Percentiles rank a stretch among this genome's conserved stretches.
phyloP scores from a whole-genome alignment of 768 basidiomycete genomes.

The Zangia roseola region DNA sequence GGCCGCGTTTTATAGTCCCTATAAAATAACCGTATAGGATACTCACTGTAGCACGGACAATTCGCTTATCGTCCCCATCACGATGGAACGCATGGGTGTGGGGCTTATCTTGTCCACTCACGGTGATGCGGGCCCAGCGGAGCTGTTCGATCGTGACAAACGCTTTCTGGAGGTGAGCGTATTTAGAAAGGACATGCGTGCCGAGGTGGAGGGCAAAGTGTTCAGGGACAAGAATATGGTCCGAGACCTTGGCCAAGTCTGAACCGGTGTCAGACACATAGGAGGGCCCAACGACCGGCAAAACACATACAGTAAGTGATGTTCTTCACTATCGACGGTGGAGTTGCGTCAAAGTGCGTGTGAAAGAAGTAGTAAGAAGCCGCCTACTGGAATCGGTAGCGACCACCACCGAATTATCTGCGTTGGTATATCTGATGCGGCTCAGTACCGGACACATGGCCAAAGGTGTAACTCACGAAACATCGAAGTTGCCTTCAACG shows the following conservation, averaged over 20 bases:
- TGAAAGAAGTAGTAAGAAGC: not conserved
- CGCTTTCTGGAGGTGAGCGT: constrained; percentile 70
- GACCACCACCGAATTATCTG: constrained; percentile 85
- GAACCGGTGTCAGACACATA: not conserved
- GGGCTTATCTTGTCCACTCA: constrained; percentile 41
- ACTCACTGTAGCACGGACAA: constrained; percentile 44
- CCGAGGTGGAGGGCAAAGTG: constrained; percentile 87
- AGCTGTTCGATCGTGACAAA: constrained; percentile 74
- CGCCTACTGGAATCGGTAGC: constrained; percentile 87
- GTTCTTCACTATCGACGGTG: constrained; percentile 53
- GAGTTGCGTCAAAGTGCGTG: not conserved
- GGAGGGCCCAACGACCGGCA: not conserved
- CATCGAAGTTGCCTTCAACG: constrained; percentile 81
- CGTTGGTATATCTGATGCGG: constrained; percentile 69
- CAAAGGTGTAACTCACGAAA: constrained; percentile 46
- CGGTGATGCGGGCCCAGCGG: constrained; percentile 78
- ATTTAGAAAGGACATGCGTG: constrained; percentile 77
- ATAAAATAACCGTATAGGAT: no score
- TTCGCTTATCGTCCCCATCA: constrained; percentile 87
- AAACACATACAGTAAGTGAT: constrained; percentile 54
- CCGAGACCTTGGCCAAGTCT: constrained; percentile 89
- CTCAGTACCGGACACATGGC: no score
- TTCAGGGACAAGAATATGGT: constrained; percentile 80
- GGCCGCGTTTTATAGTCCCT: constrained; percentile 7
- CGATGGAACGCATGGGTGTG: constrained; percentile 84